Evolutionary conservation across 495 filamentous ascomycete species (phyloP), one percentile per base, ranked within the genome.

Genomic region (Bacidia rubella): DNA sequence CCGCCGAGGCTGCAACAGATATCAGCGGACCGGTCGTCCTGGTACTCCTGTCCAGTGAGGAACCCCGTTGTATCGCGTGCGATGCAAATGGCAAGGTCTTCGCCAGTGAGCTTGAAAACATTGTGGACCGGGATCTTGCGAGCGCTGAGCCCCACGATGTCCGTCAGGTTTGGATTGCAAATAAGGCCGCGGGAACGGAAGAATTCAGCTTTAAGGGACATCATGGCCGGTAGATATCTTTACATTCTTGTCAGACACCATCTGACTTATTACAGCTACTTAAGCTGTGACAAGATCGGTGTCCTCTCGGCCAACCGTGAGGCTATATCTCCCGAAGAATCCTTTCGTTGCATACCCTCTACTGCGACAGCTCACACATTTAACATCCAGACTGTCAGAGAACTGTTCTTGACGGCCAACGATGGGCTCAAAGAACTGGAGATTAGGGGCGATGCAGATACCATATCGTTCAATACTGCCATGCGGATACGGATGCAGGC

Each of bases 101-200:
- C 61, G 74, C 85, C 1, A 81, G 81, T 51, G 68, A 73, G 22
- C 69, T 97, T 35, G 86, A 90, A 69, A 93, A 94, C 62, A 80
- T 94, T 21, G 68, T 90, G 41, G 87, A 92, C 50, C 79, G 74
- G 20, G 81, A 90, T 67, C 78, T 85, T 3, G 54, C 69, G 15
- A 93, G 80, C 2, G 87, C 90, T 27, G 92, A 96, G 66, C 92
- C 92, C 44, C 88, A 95, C 60, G 87, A 95, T 65, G 86, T 97
- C 20, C 73, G 90, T 55, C 89, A 96, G 68, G 92, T 98, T 19
- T 97, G 89, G 89, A 76, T 96, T 51, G 90, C 86, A 49, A 94
- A 85, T 56, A 73, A 74, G 54, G 82, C 95, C 17, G 82, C 86
- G 3, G 92, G 92, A 2, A 87, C 81, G 10, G 87, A 93, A 54